Base-by-base conservation (phyloP, 1,284 basidiomycete species). In the Ustilago sp. region DNA sequence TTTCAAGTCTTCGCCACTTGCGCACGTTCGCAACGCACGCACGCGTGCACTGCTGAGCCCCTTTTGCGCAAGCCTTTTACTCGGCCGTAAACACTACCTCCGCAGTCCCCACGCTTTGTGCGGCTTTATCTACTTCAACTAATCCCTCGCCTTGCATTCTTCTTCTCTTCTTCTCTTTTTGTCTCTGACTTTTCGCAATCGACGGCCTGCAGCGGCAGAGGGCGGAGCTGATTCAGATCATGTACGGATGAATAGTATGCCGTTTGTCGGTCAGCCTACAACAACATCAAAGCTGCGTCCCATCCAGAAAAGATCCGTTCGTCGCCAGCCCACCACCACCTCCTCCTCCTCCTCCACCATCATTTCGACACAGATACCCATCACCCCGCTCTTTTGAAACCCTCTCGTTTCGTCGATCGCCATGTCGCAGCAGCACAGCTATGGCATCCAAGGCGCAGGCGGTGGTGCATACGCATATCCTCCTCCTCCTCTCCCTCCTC, bases 351-450 rank as follows among this genome's bases (percentile, higher is more conserved):
- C 52, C 9, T 36, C 19, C 32, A 51, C 53, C 62, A 61, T 17
- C 52, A 47, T 47, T 32, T 35, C 38, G 23, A 19, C 28, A 4
- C 31, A 50, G 48, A 56, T 45, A 60, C 34, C 31, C 32, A 4
- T 45, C 43, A n/a, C 12, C 6, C 4, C 17, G 3, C 31, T n/a
- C n/a, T 19, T 15, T 45, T 45, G 5, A 8, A n/a, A 28, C 38
- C 15, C 23, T 19, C 39, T 15, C 23, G 23, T 34, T n/a, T 61
- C 50, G 50, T 43, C 39, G n/a, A 39, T 45, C 57, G 35, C 36
- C 63, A 76, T 76, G 74, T 71, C 74, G 59, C 68, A 76, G 23
- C 62, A 59, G 12, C 66, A 76, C 38, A 68, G 63, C 54, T 45
- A 45, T 45, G 43, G 43, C 19, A 11, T 7, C 19, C 43, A 45